A percentile compares a stretch with the other conserved stretches of the same genome.
These are phyloP conservation scores for Colletotrichum cuscutae DNA, from an alignment of 2,329 filamentous ascomycete species.

Conservation along the genomic window DNA sequence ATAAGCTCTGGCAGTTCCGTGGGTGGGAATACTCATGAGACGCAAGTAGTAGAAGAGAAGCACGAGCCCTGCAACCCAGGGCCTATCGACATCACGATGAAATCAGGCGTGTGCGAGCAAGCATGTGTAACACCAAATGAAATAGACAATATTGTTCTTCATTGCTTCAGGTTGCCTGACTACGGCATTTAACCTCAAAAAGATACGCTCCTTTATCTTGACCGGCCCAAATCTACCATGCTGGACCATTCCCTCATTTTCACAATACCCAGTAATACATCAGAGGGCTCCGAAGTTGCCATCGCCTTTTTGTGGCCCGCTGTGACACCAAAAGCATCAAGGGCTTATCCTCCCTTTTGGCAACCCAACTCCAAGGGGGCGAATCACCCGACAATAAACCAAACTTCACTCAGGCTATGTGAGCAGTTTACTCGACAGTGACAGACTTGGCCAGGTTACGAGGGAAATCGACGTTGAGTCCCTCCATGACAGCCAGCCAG, in stretches of 20 bases:
- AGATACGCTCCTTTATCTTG: slow-evolving; percentile 32
- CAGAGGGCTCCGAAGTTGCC: slow-evolving; percentile 8
- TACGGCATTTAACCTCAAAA: slow-evolving; percentile 28
- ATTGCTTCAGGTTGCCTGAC: slow-evolving; percentile 31
- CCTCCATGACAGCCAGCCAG: slow-evolving; percentile 97
- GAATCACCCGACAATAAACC: slow-evolving; percentile 21
- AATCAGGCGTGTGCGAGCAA: neutral
- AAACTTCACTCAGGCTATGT: neutral
- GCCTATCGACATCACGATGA: neutral
- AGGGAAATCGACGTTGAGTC: slow-evolving; percentile 97
- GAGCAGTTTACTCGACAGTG: slow-evolving; percentile 84
- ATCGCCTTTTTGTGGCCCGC: slow-evolving; percentile 7
- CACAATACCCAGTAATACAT: slow-evolving; percentile 31
- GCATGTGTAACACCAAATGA: slow-evolving; percentile 18
- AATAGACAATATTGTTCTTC: slow-evolving; percentile 33
- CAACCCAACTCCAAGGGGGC: slow-evolving; percentile 30
- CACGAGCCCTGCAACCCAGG: neutral
- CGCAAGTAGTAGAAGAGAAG: neutral
- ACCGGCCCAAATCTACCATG: slow-evolving; percentile 24
- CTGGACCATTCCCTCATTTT: slow-evolving; percentile 27
- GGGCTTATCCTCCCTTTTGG: slow-evolving; percentile 32
- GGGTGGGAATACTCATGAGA: slow-evolving; percentile 2
- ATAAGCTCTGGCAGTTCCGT: neutral
- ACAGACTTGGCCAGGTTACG: slow-evolving; percentile 99
- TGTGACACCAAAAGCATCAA: slow-evolving; percentile 21